Conservation (phyloP, 2,329 filamentous ascomycete genomes). For the Aspergillus flavus region DNA sequence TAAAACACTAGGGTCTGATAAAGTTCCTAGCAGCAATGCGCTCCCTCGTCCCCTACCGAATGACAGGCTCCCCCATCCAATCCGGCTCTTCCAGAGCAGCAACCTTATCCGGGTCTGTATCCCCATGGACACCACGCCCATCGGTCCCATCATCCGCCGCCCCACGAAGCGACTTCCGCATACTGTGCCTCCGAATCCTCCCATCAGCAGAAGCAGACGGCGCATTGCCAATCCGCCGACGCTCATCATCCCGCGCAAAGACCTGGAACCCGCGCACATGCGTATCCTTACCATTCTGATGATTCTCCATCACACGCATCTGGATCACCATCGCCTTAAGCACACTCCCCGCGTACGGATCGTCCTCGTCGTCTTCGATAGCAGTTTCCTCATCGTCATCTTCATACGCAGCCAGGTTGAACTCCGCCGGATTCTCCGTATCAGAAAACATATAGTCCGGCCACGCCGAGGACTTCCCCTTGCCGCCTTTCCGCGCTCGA, state of each 20-base stretch:
- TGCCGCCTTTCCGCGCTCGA: constrained; percentile 20
- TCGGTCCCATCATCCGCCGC: constrained; percentile 25
- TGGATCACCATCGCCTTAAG: constrained; percentile 88
- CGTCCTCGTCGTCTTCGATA: constrained; percentile 29
- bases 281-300: constrained; percentile 99
- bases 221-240: constrained; percentile 32
- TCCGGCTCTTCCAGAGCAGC: constrained; percentile 47
- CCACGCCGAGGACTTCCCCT: constrained; percentile 16
- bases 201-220: constrained; percentile 39
- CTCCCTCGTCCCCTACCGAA: constrained; percentile 35
- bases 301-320: constrained; percentile 89
- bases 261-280: constrained; percentile 92
- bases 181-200: constrained; percentile 31
- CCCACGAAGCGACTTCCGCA: constrained; percentile 33
- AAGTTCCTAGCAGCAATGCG: not conserved
- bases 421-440: constrained; percentile 15
- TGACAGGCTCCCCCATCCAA: constrained; percentile 54
- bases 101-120: constrained; percentile 30
- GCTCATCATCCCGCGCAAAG: constrained; percentile 58
- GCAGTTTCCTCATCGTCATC: constrained; percentile 31
- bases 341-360: constrained; percentile 65
- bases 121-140: constrained; percentile 24
- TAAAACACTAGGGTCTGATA: not conserved
- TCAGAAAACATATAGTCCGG: constrained; percentile 19
- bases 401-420: constrained; percentile 7